Percentiles rank a stretch among this genome's conserved stretches.
Evolutionary conservation across 2,329 filamentous ascomycete genomes (phyloP).

Genomic region (Orbilia ellipsospora): DNA sequence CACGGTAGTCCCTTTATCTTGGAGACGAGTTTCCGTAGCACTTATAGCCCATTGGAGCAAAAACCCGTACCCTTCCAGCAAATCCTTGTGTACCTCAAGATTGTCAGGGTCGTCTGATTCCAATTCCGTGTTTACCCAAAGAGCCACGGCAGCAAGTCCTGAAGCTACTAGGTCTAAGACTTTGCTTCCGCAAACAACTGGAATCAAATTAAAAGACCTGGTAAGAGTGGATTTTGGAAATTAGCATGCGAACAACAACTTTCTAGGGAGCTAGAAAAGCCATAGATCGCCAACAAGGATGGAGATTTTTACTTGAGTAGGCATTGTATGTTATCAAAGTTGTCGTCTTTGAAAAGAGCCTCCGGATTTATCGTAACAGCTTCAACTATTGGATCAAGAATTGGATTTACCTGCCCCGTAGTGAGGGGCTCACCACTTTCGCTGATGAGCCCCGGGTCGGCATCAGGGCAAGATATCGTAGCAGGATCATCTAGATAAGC

Average conservation of each 20-base stretch:
- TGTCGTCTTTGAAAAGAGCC: slow-evolving; percentile 78
- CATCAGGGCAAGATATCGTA: slow-evolving; percentile 84
- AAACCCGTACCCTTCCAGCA: slow-evolving; percentile 94
- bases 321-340: slow-evolving; percentile 94
- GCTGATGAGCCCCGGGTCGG: slow-evolving; percentile 76
- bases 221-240: not conserved
- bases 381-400: slow-evolving; percentile 92
- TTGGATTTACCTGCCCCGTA: slow-evolving; percentile 79
- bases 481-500: slow-evolving; percentile 94
- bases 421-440: slow-evolving; percentile 93
- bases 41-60: slow-evolving; percentile 94
- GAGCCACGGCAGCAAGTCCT: slow-evolving; percentile 84
- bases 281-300: not conserved
- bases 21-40: slow-evolving; percentile 91
- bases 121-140: slow-evolving; percentile 84
- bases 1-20: slow-evolving; percentile 82
- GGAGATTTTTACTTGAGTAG: slow-evolving; percentile 79
- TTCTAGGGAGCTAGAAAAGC: slow-evolving; percentile 1
- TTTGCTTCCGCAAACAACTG: slow-evolving; percentile 86
- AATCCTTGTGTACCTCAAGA: slow-evolving; percentile 84
- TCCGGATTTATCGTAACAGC: slow-evolving; percentile 91
- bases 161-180: slow-evolving; percentile 90
- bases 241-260: not conserved
- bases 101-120: slow-evolving; percentile 92
- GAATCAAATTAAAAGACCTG: slow-evolving; percentile 83